These are phyloP conservation scores for Solanum arcanum DNA, from an alignment of 257 asterid genomes.

Conservation along the genomic window DNA sequence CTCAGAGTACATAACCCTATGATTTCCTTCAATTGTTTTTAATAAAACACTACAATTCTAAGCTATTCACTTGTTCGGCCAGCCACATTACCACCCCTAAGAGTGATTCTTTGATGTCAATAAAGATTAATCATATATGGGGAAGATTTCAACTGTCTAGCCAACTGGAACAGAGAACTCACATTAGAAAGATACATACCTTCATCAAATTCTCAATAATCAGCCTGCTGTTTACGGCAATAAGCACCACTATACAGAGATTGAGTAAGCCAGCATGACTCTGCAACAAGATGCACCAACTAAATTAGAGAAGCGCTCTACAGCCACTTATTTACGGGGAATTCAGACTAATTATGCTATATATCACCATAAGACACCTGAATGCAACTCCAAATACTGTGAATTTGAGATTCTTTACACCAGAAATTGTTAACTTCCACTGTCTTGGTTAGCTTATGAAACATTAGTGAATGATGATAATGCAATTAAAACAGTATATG, in stretches of 20 bases:
- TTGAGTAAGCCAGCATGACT: conserved; percentile 99
- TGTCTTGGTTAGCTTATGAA: background rate
- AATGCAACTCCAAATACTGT: background rate
- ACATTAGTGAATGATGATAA: background rate
- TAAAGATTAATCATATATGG: background rate
- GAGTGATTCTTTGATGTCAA: background rate
- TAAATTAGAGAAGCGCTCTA: background rate
- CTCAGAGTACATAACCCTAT: background rate
- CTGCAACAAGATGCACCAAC: conserved; percentile 40
- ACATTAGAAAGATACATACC: conserved; percentile 30
- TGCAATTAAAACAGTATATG: background rate
- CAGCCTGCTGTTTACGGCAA: conserved; percentile 95
- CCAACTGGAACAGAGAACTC: background rate
- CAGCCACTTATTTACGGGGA: background rate
- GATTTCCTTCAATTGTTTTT: background rate
- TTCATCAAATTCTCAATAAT: conserved; percentile 95
- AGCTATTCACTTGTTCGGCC: background rate
- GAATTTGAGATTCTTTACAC: background rate
- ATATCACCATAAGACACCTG: background rate
- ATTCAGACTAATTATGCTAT: background rate
- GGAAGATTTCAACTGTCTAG: background rate
- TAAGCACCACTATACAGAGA: conserved; percentile 98
- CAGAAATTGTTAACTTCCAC: background rate
- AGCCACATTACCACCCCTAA: background rate
- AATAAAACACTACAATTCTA: background rate